phyloP scores from a whole-genome alignment of 176 grass and related monocot genomes.

The Rhynchospora pubera region DNA sequence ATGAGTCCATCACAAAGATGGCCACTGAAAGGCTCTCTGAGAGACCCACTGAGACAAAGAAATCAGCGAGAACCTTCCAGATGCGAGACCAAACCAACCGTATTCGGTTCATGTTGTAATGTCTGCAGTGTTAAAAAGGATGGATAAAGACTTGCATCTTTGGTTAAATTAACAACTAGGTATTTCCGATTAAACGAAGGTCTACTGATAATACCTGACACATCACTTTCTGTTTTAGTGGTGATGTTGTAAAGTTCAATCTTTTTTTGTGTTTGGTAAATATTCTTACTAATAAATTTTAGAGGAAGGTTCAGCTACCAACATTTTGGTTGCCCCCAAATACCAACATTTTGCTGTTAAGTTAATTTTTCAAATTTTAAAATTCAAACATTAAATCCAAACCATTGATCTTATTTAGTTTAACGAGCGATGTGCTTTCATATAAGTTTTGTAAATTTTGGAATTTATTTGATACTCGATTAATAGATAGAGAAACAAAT shows the following conservation, averaged over 20 bases:
- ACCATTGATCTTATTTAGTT: too few relatives aligned
- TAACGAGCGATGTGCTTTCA: too few relatives aligned
- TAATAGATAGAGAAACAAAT: too few relatives aligned
- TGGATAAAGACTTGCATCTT: conserved; percentile 10
- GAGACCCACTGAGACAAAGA: conserved; percentile 92
- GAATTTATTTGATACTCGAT: too few relatives aligned
- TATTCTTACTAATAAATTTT: too few relatives aligned
- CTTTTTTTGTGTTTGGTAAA: background rate
- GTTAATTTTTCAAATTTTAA: too few relatives aligned
- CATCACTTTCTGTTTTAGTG: background rate
- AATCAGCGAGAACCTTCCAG: conserved; percentile 87
- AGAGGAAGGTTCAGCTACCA: too few relatives aligned
- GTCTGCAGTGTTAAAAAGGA: conserved; percentile 54
- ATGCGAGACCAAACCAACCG: conserved; percentile 94
- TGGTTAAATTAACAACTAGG: conserved; percentile 12
- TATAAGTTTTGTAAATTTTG: too few relatives aligned
- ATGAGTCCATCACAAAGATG: conserved; percentile 97
- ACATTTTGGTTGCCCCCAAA: too few relatives aligned
- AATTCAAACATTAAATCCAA: too few relatives aligned
- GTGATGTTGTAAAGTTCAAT: background rate
- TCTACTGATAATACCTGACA: background rate
- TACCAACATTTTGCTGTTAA: too few relatives aligned
- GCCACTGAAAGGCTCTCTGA: conserved; percentile 91
- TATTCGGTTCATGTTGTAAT: conserved; percentile 92
- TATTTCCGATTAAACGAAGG: background rate